Percentiles rank a stretch among this genome's conserved stretches.
These are phyloP conservation scores for Corniculantispora saksenae DNA, from an alignment of 2,329 filamentous ascomycete genomes.

Conservation along the genomic window DNA sequence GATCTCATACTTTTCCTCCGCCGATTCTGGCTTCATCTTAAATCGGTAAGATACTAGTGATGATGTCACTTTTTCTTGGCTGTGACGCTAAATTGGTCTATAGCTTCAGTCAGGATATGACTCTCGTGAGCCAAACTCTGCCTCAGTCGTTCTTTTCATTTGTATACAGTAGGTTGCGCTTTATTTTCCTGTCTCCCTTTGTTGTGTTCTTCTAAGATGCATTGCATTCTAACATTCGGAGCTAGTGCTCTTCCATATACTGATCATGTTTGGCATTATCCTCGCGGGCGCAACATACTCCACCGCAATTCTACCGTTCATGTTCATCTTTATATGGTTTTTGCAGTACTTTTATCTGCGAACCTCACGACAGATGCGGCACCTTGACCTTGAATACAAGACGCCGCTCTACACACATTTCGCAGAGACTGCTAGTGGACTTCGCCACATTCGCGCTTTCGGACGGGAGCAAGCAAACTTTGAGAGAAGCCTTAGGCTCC, in stretches of 20 bases:
- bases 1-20: slow-evolving; percentile 4
- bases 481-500: slow-evolving; percentile 42
- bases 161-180: not conserved
- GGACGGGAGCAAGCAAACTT: slow-evolving; percentile 48
- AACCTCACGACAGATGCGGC: slow-evolving; percentile 38
- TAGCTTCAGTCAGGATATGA: slow-evolving; percentile 32
- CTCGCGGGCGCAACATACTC: slow-evolving; percentile 24
- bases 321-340: slow-evolving; percentile 28
- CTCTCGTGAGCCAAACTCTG: slow-evolving; percentile 27
- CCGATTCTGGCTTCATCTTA: not conserved
- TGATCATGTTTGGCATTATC: slow-evolving; percentile 25
- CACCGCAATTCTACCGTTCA: slow-evolving; percentile 25
- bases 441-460: slow-evolving; percentile 53
- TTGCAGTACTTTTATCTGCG: slow-evolving; percentile 35
- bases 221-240: not conserved
- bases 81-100: slow-evolving; percentile 21
- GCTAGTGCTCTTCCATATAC: slow-evolving; percentile 6
- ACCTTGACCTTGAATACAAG: slow-evolving; percentile 37
- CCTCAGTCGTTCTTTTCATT: slow-evolving; percentile 22
- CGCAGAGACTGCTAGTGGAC: slow-evolving; percentile 45
- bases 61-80: slow-evolving; percentile 24
- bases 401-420: slow-evolving; percentile 37
- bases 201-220: too few relatives aligned
- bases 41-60: slow-evolving; percentile 13
- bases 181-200: not conserved